Percentiles rank a stretch among this genome's conserved stretches.
These are phyloP conservation scores for Orbilia javanica DNA, from an alignment of 2,329 filamentous ascomycete genomes.

Conservation along the genomic window DNA sequence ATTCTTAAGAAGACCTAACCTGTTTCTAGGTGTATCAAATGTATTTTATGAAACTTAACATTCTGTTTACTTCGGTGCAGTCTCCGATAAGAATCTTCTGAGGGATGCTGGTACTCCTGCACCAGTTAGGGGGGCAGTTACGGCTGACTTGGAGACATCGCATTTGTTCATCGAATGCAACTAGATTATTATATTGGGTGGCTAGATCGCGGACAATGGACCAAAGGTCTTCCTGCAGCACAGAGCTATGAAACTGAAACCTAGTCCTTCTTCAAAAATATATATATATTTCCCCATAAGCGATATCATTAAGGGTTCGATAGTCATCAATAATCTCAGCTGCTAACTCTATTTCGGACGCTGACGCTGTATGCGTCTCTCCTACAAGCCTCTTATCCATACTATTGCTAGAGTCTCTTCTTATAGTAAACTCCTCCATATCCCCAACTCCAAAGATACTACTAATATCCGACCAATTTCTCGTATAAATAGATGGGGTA, in stretches of 20 bases:
- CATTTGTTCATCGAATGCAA: conserved; percentile 1
- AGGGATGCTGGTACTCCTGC: neutral
- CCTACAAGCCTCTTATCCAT: neutral
- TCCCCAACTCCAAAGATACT: neutral
- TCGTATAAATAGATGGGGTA: neutral
- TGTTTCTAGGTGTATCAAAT: neutral
- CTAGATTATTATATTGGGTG: neutral
- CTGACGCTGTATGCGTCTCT: neutral
- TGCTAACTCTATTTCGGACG: neutral
- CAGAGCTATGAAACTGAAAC: neutral
- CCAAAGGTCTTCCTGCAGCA: neutral
- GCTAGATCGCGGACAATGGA: neutral
- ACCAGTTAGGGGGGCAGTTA: neutral
- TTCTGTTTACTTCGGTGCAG: neutral
- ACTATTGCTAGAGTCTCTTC: neutral
- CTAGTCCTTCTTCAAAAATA: neutral
- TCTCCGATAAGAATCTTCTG: conserved; percentile 5
- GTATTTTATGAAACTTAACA: neutral
- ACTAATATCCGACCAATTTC: neutral
- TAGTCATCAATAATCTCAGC: neutral
- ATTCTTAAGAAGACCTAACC: neutral
- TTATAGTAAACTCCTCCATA: neutral
- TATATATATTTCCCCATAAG: neutral
- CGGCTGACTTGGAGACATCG: neutral
- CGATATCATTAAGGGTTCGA: neutral